phyloP scores from a whole-genome alignment of 2,329 filamentous ascomycete species.

The Colletotrichum sp. region DNA sequence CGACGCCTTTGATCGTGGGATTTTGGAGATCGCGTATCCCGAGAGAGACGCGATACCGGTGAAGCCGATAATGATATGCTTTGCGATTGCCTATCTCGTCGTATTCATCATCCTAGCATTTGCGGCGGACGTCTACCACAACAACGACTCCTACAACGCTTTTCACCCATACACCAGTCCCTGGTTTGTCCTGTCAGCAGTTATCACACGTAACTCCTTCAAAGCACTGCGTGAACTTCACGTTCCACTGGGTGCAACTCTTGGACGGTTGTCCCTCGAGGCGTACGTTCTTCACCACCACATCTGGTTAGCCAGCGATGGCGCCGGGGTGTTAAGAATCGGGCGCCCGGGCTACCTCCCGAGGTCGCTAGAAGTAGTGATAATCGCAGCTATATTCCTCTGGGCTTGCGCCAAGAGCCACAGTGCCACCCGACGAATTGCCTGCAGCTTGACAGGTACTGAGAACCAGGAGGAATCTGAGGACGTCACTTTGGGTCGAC shows the following conservation, averaged over 20 bases:
- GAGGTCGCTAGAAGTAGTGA: conserved; percentile 20
- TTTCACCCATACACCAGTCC: conserved; percentile 22
- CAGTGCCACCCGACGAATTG: not conserved
- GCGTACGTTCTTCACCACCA: conserved; percentile 63
- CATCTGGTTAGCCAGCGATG: conserved; percentile 62
- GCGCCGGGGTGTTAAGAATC: conserved; percentile 49
- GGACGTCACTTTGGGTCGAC: not conserved
- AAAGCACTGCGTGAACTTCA: conserved; percentile 44
- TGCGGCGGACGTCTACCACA: not conserved
- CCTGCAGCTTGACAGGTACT: not conserved
- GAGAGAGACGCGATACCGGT: conserved; percentile 15
- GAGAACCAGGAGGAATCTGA: not conserved
- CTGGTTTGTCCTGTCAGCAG: conserved; percentile 44
- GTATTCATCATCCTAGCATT: conserved; percentile 18
- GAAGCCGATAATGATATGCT: conserved; percentile 12
- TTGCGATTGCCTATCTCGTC: conserved; percentile 8
- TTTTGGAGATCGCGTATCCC: conserved; percentile 10
- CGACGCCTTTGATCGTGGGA: conserved; percentile 4
- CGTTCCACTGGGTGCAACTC: conserved; percentile 51
- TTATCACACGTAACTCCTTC: conserved; percentile 53
- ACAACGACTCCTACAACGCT: conserved; percentile 7
- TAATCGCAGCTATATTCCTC: conserved; percentile 30
- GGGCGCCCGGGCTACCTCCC: not conserved
- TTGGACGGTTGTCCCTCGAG: conserved; percentile 58
- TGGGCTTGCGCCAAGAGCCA: conserved; percentile 14